Evolutionary conservation across 2,329 filamentous ascomycete genomes (phyloP), one percentile per base, ranked within the genome.

Genomic region (Xylariaceae sp.): DNA sequence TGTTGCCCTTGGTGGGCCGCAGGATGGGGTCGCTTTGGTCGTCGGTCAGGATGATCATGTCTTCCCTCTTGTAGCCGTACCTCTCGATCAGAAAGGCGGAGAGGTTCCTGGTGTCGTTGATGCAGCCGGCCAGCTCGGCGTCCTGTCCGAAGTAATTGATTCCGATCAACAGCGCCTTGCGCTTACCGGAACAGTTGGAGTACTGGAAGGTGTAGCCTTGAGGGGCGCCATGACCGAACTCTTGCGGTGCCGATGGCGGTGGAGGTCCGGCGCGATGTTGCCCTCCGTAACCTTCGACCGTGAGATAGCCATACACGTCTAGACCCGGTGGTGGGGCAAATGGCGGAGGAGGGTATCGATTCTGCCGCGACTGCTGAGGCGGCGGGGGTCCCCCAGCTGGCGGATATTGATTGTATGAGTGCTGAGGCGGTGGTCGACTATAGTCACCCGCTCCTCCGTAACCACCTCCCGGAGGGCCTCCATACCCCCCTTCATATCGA

Each of bases 91-190:
- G 65, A 61, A 86, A 88, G 38, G 66, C 65, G 21, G 81, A 85
- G 62, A 88, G 76, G 59, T 88, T 88, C 65, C 82, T 79, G 23
- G 84, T 81, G 59, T 88, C 84, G 63, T 88, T 88, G 71, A 88
- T 86, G 63, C 84, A 88, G 30, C 84, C 84, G 43, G 78, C 71
- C 37, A 88, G 73, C 68, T 86, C 81, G 34, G 77, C 83, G 15
- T 78, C 64, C 56, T 85, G 80, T 36, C 79, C 78, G 52, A 87
- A 83, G 67, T 88, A 88, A 69, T 88, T 88, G 70, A 88, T 86
- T 36, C 84, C 84, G 47, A 88, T 85, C 40, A 88, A 66, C 40
- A 88, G 66, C 6, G 84, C 84, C 67, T 86, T 87, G 54, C 83
- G 73, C 48, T 73, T 74, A 36, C 84, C 84, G 5, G 78, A 81